Base-by-base conservation (phyloP, 148 eudicot genomes). In the Silene uniflora region DNA sequence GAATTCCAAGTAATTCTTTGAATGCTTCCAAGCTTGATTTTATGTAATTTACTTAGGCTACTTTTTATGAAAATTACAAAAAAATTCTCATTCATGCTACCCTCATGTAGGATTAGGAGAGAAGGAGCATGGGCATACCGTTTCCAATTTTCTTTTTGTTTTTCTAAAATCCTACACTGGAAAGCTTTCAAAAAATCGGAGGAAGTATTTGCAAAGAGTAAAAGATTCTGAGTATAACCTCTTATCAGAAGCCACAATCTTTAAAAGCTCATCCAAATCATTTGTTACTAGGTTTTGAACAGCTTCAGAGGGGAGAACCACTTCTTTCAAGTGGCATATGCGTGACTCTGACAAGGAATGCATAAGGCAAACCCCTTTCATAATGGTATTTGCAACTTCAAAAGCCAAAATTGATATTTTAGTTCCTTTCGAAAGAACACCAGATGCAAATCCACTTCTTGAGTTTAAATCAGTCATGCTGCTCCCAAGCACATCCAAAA, bases 381-480 rank as follows among this genome's bases (percentile, higher is more conserved):
- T 89, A 44, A 94, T 84, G 56, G 98, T 94, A 83, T 94, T 94
- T 44, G 98, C 98, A 78, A 94, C 92, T 78, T 94, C 98, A 84
- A 94, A 94, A 52, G 97, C 93, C 82, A 94, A 80, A 44, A 94
- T 90, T 52, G 85, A 77, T 62, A 94, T 81, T 87, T 83, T 91
- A 69, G 82, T 89, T 76, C 98, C 97, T 81, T 88, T 89, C 67
- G 88, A 78, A 68, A 84, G 65, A 72, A 88, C 76, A 73, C 90
- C 90, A 61, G 90, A 86, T 39, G 88, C 78, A 85, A 94, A 94
- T 59, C 98, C 98, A 77, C 91, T 87, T 73, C 89, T 87, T 49
- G 92, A 76, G 75, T 89, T 90, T 77, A 94, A 82, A 79, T 89
- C 90, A 16, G 97, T 82, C 85, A 94, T 83, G 76, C 97, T 87